Evolutionary conservation across 2,329 filamentous ascomycete genomes (phyloP).

Genomic region (Chalaropsis thielavioides): DNA sequence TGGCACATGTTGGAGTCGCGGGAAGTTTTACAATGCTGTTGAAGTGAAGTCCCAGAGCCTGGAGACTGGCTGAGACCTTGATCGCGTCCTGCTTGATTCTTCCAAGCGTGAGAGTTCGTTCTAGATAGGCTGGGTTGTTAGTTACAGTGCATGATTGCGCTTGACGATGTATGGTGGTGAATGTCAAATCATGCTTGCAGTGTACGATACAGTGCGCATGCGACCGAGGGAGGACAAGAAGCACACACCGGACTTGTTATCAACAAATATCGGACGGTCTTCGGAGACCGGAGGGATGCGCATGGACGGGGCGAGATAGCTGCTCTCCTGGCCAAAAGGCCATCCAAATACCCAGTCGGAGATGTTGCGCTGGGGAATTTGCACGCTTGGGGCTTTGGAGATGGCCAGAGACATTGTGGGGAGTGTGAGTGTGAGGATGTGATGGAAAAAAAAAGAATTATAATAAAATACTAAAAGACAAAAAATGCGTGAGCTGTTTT

Average conservation of each 20-base stretch:
- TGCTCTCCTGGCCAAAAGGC: conserved; percentile 25
- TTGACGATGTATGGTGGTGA: no score
- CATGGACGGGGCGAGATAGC: conserved; percentile 23
- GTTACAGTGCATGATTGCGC: background rate
- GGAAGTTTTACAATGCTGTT: conserved; percentile 25
- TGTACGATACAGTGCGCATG: no score
- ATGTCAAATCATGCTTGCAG: no score
- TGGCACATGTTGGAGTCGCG: conserved; percentile 27
- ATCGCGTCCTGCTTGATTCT: conserved; percentile 26
- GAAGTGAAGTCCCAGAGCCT: conserved; percentile 26
- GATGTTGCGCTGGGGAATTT: conserved; percentile 22
- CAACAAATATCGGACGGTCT: conserved; percentile 27
- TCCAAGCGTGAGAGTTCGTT: conserved; percentile 26
- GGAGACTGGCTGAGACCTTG: conserved; percentile 26
- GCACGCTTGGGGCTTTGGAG: background rate
- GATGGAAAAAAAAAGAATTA: background rate
- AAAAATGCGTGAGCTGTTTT: no score
- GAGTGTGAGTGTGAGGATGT: background rate
- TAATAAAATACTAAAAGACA: no score
- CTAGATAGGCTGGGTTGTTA: conserved; percentile 20
- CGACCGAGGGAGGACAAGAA: background rate
- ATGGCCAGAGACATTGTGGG: conserved; percentile 12
- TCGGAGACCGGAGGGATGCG: conserved; percentile 24
- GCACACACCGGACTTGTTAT: conserved; percentile 27
- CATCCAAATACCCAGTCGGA: conserved; percentile 29